Conservation (phyloP, 2,329 filamentous ascomycete genomes). For the Scedosporium apiospermum region DNA sequence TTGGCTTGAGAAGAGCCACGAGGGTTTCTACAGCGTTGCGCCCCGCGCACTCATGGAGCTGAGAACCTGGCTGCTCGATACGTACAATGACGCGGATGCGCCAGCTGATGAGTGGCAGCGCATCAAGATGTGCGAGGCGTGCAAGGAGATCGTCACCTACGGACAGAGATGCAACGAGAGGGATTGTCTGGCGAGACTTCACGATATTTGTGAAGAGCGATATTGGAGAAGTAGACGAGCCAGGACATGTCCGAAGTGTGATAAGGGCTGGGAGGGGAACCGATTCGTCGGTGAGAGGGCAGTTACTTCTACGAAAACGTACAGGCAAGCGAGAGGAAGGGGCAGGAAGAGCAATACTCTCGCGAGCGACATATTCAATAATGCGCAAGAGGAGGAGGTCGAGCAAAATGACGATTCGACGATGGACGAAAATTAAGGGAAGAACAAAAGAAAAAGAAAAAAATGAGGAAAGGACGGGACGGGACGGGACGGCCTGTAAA, state of each 20-base stretch:
- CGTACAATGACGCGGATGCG: constrained; percentile 69
- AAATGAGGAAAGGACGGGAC: not conserved
- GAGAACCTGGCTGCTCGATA: constrained; percentile 71
- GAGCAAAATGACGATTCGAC: constrained; percentile 12
- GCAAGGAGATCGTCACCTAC: constrained; percentile 79
- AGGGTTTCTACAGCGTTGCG: constrained; percentile 66
- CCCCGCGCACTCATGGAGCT: constrained; percentile 79
- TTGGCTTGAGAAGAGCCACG: constrained; percentile 70
- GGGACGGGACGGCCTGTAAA: not conserved
- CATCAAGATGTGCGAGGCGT: constrained; percentile 82
- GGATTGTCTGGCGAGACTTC: constrained; percentile 61
- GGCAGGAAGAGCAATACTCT: constrained; percentile 9
- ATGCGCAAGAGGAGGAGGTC: constrained; percentile 10
- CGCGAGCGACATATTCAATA: constrained; percentile 6
- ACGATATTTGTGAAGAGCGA: constrained; percentile 64
- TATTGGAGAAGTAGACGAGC: constrained; percentile 60
- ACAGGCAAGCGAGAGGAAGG: constrained; percentile 25
- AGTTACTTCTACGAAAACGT: constrained; percentile 43
- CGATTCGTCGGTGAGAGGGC: constrained; percentile 48
- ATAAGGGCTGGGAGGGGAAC: constrained; percentile 36
- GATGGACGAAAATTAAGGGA: not conserved
- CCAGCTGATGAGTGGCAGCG: constrained; percentile 55
- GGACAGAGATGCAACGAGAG: constrained; percentile 66
- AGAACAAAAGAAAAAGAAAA: no score
- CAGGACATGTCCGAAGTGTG: constrained; percentile 55